phyloP scores from a whole-genome alignment of 768 basidiomycete species.

The Tricholoma flavovirens region DNA sequence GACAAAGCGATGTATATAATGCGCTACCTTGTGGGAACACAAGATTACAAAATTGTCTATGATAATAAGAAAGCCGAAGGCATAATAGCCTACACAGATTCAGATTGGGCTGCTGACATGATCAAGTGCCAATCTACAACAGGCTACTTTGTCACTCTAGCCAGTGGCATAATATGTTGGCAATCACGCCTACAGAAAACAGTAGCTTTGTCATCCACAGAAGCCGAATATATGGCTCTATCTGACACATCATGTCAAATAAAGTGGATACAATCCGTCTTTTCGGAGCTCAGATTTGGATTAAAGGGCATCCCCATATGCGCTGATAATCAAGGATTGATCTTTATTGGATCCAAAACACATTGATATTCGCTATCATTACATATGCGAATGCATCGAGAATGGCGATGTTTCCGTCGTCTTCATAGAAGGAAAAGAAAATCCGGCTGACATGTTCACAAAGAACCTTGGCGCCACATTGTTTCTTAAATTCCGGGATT shows the following conservation, averaged over 20 bases:
- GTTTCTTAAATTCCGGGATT: background rate
- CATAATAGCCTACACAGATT: background rate
- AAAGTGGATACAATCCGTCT: background rate
- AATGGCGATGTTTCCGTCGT: background rate
- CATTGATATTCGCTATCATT: slow-evolving; percentile 19
- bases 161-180: background rate
- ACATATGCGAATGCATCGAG: background rate
- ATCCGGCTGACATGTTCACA: background rate
- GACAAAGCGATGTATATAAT: background rate
- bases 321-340: slow-evolving; percentile 34
- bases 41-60: background rate
- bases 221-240: background rate
- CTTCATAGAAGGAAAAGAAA: background rate
- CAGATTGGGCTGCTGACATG: background rate
- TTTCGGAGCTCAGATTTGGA: slow-evolving; percentile 13
- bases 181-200: background rate
- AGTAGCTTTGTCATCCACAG: background rate
- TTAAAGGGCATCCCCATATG: slow-evolving; percentile 8
- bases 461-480: background rate
- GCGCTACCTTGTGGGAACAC: background rate
- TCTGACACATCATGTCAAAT: background rate
- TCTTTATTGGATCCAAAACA: slow-evolving; percentile 34
- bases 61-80: background rate
- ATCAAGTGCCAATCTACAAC: background rate
- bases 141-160: slow-evolving; percentile 9